These are phyloP conservation scores for Heracleum sosnowskyi DNA, from an alignment of 129 eudicot genomes.

Conservation along the genomic window DNA sequence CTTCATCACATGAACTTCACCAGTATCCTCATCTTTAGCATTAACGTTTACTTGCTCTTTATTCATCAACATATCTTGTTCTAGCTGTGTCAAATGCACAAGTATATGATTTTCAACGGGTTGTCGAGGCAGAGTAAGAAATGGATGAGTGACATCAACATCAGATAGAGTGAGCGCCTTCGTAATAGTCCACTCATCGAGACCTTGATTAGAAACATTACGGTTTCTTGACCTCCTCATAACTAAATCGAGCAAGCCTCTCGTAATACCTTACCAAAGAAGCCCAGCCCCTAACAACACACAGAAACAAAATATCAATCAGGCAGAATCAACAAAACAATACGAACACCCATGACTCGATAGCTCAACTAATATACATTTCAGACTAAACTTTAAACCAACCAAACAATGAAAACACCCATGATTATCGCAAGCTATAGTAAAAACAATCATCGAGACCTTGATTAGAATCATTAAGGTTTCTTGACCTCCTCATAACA, in stretches of 20 bases:
- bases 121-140: constrained; percentile 77
- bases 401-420: background rate
- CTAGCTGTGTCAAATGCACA: constrained; percentile 50
- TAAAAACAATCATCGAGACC: constrained; percentile 37
- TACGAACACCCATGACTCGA: too few species aligned
- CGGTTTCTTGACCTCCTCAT: constrained; percentile 66
- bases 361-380: background rate
- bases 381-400: background rate
- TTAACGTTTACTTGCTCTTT: constrained; percentile 56
- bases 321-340: background rate
- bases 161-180: constrained; percentile 77
- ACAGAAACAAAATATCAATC: background rate
- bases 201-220: constrained; percentile 35
- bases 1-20: constrained; percentile 62
- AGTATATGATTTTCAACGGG: constrained; percentile 63
- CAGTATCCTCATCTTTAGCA: constrained; percentile 75
- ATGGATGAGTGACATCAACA: constrained; percentile 83
- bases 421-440: background rate
- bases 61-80: constrained; percentile 51
- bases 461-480: constrained; percentile 34
- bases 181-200: constrained; percentile 67
- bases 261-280: background rate
- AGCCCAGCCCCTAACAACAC: background rate
- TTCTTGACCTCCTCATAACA: constrained; percentile 63
- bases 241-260: constrained; percentile 19